phyloP scores from a whole-genome alignment of 805 yeast genomes.

The Monosporozyma solicola region DNA sequence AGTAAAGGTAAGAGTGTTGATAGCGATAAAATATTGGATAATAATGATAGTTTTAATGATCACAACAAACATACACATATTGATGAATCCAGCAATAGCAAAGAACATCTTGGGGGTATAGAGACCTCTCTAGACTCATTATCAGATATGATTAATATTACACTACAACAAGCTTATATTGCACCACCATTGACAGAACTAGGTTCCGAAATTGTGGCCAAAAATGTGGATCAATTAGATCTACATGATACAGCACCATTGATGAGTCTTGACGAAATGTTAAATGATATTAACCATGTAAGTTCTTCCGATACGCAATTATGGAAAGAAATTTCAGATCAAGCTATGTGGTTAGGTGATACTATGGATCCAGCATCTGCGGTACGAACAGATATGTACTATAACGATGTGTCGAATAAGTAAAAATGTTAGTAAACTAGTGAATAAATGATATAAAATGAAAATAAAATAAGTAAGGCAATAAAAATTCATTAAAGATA shows the following conservation, averaged over 20 bases:
- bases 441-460: no score
- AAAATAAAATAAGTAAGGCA: neutral
- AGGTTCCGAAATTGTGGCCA: slow-evolving; percentile 18
- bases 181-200: slow-evolving; percentile 11
- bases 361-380: slow-evolving; percentile 25
- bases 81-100: neutral
- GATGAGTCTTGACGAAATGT: slow-evolving; percentile 29
- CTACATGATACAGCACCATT: slow-evolving; percentile 22
- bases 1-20: neutral
- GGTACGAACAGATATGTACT: slow-evolving; percentile 15
- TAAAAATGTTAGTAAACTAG: neutral
- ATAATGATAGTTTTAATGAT: neutral
- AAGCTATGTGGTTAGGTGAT: slow-evolving; percentile 65
- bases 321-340: slow-evolving; percentile 72
- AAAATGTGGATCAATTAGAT: slow-evolving; percentile 25
- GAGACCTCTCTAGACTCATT: slow-evolving; percentile 2
- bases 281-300: slow-evolving; percentile 25
- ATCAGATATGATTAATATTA: slow-evolving; percentile 16
- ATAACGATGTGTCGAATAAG: neutral
- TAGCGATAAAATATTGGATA: neutral
- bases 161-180: slow-evolving; percentile 14
- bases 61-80: neutral
- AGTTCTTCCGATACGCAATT: slow-evolving; percentile 42
- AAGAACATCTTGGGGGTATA: neutral
- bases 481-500: neutral